Percentiles rank a stretch among this genome's conserved stretches.
phyloP scores from a whole-genome alignment of 2,329 filamentous ascomycete genomes.

The Claviceps cyperi region DNA sequence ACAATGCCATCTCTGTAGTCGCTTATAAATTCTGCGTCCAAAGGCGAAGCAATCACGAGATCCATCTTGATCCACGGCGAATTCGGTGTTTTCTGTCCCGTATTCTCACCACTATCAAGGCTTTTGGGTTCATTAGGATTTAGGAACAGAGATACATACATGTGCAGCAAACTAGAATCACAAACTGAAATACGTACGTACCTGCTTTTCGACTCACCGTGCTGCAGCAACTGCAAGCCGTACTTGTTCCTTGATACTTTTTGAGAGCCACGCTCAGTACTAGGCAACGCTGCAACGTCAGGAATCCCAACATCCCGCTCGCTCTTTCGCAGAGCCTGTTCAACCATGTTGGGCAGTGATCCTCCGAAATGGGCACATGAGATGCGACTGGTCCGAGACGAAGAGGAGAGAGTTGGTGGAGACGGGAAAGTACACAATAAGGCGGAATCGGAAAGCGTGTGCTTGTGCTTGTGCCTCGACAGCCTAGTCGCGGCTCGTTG shows the following conservation, averaged over 20 bases:
- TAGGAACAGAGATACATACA: background rate
- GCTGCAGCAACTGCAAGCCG: background rate
- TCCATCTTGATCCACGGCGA: background rate
- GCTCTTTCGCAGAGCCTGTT: background rate
- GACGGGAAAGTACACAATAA: background rate
- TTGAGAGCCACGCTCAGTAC: background rate
- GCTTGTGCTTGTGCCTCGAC: slow-evolving; percentile 1
- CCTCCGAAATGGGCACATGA: slow-evolving; percentile 3
- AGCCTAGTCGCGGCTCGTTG: background rate
- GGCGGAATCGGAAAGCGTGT: background rate
- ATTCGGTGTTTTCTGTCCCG: background rate
- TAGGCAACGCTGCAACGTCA: background rate
- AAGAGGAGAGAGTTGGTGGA: background rate
- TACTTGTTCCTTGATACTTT: background rate
- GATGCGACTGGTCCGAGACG: background rate
- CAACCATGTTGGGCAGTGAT: slow-evolving; percentile 1
- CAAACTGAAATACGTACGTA: background rate
- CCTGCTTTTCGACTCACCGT: background rate
- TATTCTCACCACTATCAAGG: background rate
- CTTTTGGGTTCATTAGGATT: background rate
- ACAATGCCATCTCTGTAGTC: slow-evolving; percentile 7
- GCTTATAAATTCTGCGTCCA: background rate
- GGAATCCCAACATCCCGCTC: background rate
- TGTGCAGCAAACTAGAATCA: background rate
- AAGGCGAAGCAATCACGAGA: background rate